Evolutionary conservation across 352 stramenopile genomes (phyloP), one percentile per base, ranked within the genome.

Genomic region (Salisapilia sapeloensis): DNA sequence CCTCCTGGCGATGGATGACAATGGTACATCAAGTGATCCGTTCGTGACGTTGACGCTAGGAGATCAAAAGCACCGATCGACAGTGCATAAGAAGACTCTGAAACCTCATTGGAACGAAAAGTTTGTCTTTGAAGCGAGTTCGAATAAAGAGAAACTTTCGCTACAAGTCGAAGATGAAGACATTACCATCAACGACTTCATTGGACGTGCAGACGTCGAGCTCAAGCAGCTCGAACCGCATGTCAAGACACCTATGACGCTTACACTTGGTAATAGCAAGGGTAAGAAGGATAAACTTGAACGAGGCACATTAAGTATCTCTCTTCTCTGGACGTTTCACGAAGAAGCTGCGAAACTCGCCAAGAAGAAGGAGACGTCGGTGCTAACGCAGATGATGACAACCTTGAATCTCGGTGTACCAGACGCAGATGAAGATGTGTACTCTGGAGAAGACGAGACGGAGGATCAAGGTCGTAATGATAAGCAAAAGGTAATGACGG

Each of bases 1-100:
- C 24, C 41, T 94, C 20, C 58, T 93, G 12, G 67, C 69, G 0
- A 91, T 92, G 67, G 77, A 93, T 42, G 61, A 70, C 23, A 58
- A 82, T 29, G 79, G 74, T 17, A 82, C 59, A 0, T 75, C 60
- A 4, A 90, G 70, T 30, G 85, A 96, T 34, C 85, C 85, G 7
- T 60, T 95, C 11, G 78, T 93, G 33, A 75, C 85, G 27, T 40
- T 92, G 4, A 58, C 48, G 31, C 64, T 60, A 34, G 66, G 60
- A 11, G 74, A 80, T 13, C 81, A 91, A 44, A 79, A 86, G 33
- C 69, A 92, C 38, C 65, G 76, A 39, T 75, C 66, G 4, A 72
- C 39, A 11, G 78, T 60, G 44, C 81, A 83, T 40, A 59, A 83
- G 6, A 70, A 72, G 35, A 82, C 67, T 14, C 46, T 86, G 12